Base-by-base conservation (phyloP, 2,329 filamentous ascomycete species). In the Colletotrichum caudatum region DNA sequence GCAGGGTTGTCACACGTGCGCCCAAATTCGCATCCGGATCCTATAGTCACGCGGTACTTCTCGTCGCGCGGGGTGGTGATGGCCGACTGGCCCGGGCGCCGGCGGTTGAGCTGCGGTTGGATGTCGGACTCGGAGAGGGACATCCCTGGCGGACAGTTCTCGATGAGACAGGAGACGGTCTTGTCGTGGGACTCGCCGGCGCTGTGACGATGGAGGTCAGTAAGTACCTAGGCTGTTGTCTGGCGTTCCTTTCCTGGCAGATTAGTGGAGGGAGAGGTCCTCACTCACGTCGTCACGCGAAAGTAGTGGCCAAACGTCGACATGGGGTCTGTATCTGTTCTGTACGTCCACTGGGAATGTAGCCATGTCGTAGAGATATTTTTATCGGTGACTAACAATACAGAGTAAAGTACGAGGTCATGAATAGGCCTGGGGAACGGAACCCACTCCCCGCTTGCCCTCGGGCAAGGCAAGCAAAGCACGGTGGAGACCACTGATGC, bases 1-100 rank as follows among this genome's bases (percentile, higher is more conserved):
- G 41, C 41, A 20, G 41, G 41, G 41, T 44, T 44, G 41, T 44
- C 41, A 44, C 41, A 44, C 41, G 41, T 44, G 41, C 41, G 41
- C 41, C 41, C 41, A 44, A 44, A 44, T 20, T 44, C 41, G 41
- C 41, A 44, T 44, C 41, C 41, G 7, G 41, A 44, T 44, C 41
- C 41, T 77, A 98, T 98, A 78, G 94, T 90, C 29, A 98, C 95
- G 62, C 87, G 87, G 82, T 98, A 95, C 82, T 95, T 95, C 83
- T 98, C 95, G 81, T 98, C 90, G 76, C 96, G 90, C 23, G 95
- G 95, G 1, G 95, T 99, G 2, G 95, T 97, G 78, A 98, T 92
- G 74, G 91, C 90, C 76, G 91, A 94, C 83, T 99, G 95, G 57
- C 95, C 95, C 6, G 95, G 95, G 72, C 95, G 89, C 72, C 95